Base-by-base conservation (phyloP, 805 yeast genomes). In the Metschnikowia reukaufii region DNA sequence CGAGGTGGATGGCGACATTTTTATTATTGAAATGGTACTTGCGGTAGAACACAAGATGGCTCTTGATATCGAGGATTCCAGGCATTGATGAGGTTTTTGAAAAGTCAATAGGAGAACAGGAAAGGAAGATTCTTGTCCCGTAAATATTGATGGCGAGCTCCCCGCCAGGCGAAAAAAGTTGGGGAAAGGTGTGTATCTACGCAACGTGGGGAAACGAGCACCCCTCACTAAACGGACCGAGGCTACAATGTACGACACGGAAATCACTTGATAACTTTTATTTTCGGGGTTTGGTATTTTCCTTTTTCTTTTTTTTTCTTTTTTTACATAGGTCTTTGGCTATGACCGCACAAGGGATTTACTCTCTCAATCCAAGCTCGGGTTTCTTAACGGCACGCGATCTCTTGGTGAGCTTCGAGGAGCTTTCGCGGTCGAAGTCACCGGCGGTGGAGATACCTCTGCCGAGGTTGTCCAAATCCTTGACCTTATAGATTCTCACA, bases 401-500 rank as follows among this genome's bases (percentile, higher is more conserved):
- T 52, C 73, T 69, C 63, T 70, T 80, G 52, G 66, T 67, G 21
- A 31, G 32, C n/a, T 37, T 63, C 46, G 39, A 66, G 19, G 59
- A 58, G 21, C 59, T 51, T 27, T 62, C 58, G 46, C 73, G 75
- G 29, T 80, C 83, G 51, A 79, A 79, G 23, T 65, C 70, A 27
- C 84, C 77, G 34, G 82, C 82, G n/a, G 76, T 73, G 34, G 72
- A 71, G 56, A 84, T 70, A 56, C 82, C 84, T 67, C 99, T 82
- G 40, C 98, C 99, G 55, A 88, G 81, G 50, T 80, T 81, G 67
- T 94, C 99, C 49, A 78, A 75, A 50, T 89, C 92, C 69, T 90
- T 94, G 56, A 94, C 87, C 75, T 89, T 87, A 73, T 88, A 94
- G 51, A 94, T 80, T 70, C 99, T 82, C 16, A 94, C 97, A 57